Evolutionary conservation across 169 alveolate species (phyloP), one percentile per base, ranked within the genome.

Genomic region (Plasmodium blacklocki): DNA sequence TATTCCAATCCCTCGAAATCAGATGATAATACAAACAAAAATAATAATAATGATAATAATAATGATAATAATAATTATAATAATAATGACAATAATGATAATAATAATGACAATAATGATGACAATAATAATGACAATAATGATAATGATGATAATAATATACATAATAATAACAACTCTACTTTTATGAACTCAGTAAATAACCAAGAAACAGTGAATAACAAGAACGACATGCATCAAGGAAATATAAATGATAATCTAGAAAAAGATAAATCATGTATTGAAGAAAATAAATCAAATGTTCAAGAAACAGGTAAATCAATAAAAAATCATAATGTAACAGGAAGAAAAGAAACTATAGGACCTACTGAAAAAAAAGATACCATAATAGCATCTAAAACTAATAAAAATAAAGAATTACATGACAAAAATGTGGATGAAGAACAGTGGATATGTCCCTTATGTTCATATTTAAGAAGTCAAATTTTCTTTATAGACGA

Each of bases 371-470:
- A 93, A 21, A 83, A 89, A 26, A 74, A 87, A 72, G 64, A 59
- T 43, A 60, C 74, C 5, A 56, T 19, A 21, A 23, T 47, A 11
- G 2, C 39, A 64, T 64, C 18, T 26, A 56, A 43, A 12, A 78
- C n/a, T 45, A 32, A 9, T 0, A 73, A 83, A 83, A 54, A 67
- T 52, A 45, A 67, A 26, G 52, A 67, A 39, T 66, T 21, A 5
- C 21, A 47, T 43, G 52, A n/a, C 2, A 62, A 83, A 56, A 68
- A 54, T 47, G 12, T 92, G 12, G 96, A 93, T 49, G 96, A 94
- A 56, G 96, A 94, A 66, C 95, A 92, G 29, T 94, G 96, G 96
- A 71, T 92, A 43, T 94, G 96, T 52, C 96, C 95, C 47, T 75
- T 86, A 50, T 94, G 96, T 62, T 73, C 88, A 9, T 94, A 83